Percentiles rank a stretch among this genome's conserved stretches.
phyloP scores from a whole-genome alignment of 1,284 basidiomycete species.

The Polyporus tsugae region DNA sequence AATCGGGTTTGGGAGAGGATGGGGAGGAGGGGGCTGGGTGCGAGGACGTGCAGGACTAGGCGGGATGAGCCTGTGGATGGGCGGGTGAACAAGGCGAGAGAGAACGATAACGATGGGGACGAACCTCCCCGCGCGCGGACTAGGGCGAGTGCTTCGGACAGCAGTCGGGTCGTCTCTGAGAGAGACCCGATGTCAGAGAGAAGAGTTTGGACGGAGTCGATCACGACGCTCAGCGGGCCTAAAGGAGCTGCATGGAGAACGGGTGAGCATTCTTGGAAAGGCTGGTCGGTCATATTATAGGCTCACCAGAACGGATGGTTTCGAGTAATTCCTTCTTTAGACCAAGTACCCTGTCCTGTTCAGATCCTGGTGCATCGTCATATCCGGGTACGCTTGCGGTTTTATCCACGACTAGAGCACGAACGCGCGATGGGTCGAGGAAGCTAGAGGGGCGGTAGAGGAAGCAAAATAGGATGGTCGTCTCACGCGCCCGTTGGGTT shows the following conservation, averaged over 20 bases:
- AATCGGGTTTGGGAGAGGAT: slow-evolving; percentile 69
- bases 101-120: slow-evolving; percentile 30
- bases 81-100: not conserved
- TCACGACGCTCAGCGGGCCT: slow-evolving; percentile 60
- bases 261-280: not conserved
- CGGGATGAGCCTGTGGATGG: slow-evolving; percentile 60
- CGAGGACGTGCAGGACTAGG: slow-evolving; percentile 69
- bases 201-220: slow-evolving; percentile 76
- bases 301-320: slow-evolving; percentile 55
- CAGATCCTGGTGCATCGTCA: slow-evolving; percentile 35
- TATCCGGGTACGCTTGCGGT: slow-evolving; percentile 65
- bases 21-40: slow-evolving; percentile 59
- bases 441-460: slow-evolving; percentile 62
- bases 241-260: slow-evolving; percentile 42
- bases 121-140: slow-evolving; percentile 57
- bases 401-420: slow-evolving; percentile 59
- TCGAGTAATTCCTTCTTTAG: slow-evolving; percentile 47
- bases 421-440: slow-evolving; percentile 37
- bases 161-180: slow-evolving; percentile 58
- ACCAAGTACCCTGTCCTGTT: slow-evolving; percentile 39
- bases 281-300: not conserved
- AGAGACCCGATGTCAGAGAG: slow-evolving; percentile 63
- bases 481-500: slow-evolving; percentile 23
- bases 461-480: slow-evolving; percentile 63
- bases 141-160: slow-evolving; percentile 53